A percentile compares a stretch with the other conserved stretches of the same genome.
These are phyloP conservation scores for Nemophila menziesii DNA, from an alignment of 257 asterid species.

Conservation along the genomic window DNA sequence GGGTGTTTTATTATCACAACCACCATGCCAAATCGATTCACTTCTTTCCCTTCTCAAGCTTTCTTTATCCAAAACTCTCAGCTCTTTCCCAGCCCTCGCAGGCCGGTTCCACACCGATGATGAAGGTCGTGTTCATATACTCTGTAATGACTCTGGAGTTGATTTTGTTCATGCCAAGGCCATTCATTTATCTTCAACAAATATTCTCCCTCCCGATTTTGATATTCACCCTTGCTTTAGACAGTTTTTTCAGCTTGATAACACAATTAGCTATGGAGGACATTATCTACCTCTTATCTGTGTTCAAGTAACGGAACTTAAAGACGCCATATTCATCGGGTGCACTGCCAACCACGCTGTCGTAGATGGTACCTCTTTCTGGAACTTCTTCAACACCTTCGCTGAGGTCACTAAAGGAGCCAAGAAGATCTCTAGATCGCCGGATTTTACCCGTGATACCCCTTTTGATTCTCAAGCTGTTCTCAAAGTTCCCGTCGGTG, in stretches of 20 bases:
- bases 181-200: constrained; percentile 20
- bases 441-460: constrained; percentile 51
- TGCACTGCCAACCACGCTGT: constrained; percentile 83
- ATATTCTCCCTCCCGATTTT: constrained; percentile 15
- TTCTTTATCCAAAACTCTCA: constrained; percentile 55
- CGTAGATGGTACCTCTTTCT: constrained; percentile 86
- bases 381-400: constrained; percentile 81
- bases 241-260: constrained; percentile 54
- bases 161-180: constrained; percentile 67
- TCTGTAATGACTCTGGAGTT: constrained; percentile 57
- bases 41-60: constrained; percentile 49
- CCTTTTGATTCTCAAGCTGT: constrained; percentile 59
- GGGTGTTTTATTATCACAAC: constrained; percentile 52
- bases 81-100: constrained; percentile 74
- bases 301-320: constrained; percentile 72
- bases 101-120: constrained; percentile 62
- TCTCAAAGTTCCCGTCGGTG: constrained; percentile 49
- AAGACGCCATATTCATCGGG: constrained; percentile 62
- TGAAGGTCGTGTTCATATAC: constrained; percentile 45
- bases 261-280: constrained; percentile 69
- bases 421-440: constrained; percentile 32
- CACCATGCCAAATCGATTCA: constrained; percentile 26
- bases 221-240: constrained; percentile 50
- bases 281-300: constrained; percentile 50
- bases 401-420: constrained; percentile 58